Percentiles rank a stretch among this genome's conserved stretches.
Evolutionary conservation across 352 stramenopile species (phyloP).

Genomic region (Salisapilia sapeloensis): DNA sequence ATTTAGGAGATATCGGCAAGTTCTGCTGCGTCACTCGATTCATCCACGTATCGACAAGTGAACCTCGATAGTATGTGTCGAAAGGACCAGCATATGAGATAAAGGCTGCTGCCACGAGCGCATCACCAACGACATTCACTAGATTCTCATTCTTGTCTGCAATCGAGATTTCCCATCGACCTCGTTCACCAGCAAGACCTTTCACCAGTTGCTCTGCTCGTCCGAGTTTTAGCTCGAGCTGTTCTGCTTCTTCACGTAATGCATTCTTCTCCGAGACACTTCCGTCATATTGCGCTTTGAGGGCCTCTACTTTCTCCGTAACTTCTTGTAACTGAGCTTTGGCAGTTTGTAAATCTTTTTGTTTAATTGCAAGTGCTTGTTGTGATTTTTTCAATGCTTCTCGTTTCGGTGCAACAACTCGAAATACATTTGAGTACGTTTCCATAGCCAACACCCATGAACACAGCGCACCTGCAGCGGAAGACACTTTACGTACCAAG

Average conservation of each 20-base stretch:
- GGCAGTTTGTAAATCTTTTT: conserved; percentile 75
- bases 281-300: conserved; percentile 86
- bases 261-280: conserved; percentile 89
- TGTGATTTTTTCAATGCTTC: conserved; percentile 79
- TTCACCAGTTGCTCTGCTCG: conserved; percentile 89
- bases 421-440: conserved; percentile 78
- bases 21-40: conserved; percentile 66
- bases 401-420: conserved; percentile 82
- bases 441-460: conserved; percentile 88
- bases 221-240: conserved; percentile 85
- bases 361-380: conserved; percentile 69
- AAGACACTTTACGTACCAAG: conserved; percentile 82
- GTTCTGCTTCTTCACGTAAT: conserved; percentile 83
- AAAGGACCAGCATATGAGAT: conserved; percentile 93
- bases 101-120: conserved; percentile 86
- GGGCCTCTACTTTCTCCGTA: conserved; percentile 80
- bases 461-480: conserved; percentile 76
- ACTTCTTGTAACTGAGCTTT: conserved; percentile 84
- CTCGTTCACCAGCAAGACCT: conserved; percentile 86
- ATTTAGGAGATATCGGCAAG: conserved; percentile 74
- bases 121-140: conserved; percentile 83
- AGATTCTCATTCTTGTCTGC: conserved; percentile 79
- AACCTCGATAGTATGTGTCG: conserved; percentile 82
- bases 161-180: conserved; percentile 87
- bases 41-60: conserved; percentile 81